phyloP scores from a whole-genome alignment of 2,329 filamentous ascomycete species.

The Sporothrix curviconia region DNA sequence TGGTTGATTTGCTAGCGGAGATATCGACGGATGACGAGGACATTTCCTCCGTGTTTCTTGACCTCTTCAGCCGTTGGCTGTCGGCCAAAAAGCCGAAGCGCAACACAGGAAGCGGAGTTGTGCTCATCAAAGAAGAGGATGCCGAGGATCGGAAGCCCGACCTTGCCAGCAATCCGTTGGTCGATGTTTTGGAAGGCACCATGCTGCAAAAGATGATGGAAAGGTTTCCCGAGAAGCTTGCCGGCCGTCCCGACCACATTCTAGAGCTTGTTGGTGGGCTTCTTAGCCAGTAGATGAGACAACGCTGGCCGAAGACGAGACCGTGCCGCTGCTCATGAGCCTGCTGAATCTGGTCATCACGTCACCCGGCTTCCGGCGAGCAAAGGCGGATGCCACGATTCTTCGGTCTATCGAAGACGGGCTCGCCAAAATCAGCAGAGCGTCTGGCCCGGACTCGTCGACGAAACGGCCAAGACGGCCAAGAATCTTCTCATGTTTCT shows the following conservation, averaged over 20 bases:
- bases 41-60: conserved; percentile 54
- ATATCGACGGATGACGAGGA: conserved; percentile 50
- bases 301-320: conserved; percentile 35
- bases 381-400: conserved; percentile 36
- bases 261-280: conserved; percentile 58
- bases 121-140: conserved; percentile 22
- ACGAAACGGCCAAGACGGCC: conserved; percentile 44
- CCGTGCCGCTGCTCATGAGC: conserved; percentile 50
- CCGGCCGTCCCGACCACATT: conserved; percentile 57
- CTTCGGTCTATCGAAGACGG: conserved; percentile 43
- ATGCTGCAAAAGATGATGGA: conserved; percentile 61
- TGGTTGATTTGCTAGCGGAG: conserved; percentile 43
- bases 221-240: conserved; percentile 55
- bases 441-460: conserved; percentile 25
- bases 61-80: conserved; percentile 54
- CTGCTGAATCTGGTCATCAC: conserved; percentile 56
- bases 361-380: conserved; percentile 47
- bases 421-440: conserved; percentile 37
- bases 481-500: conserved; percentile 51
- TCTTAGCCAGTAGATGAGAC: conserved; percentile 39
- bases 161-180: conserved; percentile 33
- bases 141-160: conserved; percentile 25
- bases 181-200: conserved; percentile 50
- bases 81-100: conserved; percentile 22
- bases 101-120: conserved; percentile 16